Percentiles rank a stretch among this genome's conserved stretches.
These are phyloP conservation scores for Apium graveolens DNA, from an alignment of 129 eudicot genomes.

Conservation along the genomic window DNA sequence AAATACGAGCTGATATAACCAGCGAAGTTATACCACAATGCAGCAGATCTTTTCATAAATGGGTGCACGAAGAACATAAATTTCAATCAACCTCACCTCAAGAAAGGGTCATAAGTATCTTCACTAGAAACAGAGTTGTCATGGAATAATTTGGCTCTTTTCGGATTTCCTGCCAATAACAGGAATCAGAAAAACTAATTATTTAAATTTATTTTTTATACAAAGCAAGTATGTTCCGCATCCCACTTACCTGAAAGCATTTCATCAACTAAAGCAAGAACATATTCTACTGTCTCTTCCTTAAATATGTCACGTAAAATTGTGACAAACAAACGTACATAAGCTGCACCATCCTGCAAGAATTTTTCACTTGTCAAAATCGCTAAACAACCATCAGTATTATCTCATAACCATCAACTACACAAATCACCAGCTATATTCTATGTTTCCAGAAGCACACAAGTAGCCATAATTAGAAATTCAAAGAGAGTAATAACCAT, in stretches of 20 bases:
- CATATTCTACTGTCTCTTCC: conserved; percentile 96
- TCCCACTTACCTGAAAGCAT: conserved; percentile 63
- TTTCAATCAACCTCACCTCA: conserved; percentile 40
- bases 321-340: conserved; percentile 65
- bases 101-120: conserved; percentile 69
- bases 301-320: conserved; percentile 81
- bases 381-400: not conserved
- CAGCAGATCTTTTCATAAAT: not conserved
- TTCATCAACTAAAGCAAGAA: conserved; percentile 75
- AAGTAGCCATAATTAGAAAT: not conserved
- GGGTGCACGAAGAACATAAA: conserved; percentile 20
- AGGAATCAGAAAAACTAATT: not conserved
- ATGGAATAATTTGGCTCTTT: conserved; percentile 50
- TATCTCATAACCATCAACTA: not conserved
- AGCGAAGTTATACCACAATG: not conserved
- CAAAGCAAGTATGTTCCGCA: not conserved
- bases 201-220: not conserved
- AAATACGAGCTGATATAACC: not conserved
- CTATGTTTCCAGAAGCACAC: not conserved
- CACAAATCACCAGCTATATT: too few species aligned
- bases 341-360: conserved; percentile 89
- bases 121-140: conserved; percentile 41
- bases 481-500: not conserved
- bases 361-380: conserved; percentile 17
- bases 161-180: conserved; percentile 39